phyloP scores from a whole-genome alignment of 2,329 filamentous ascomycete species.

The Calonectria leucothoes region DNA sequence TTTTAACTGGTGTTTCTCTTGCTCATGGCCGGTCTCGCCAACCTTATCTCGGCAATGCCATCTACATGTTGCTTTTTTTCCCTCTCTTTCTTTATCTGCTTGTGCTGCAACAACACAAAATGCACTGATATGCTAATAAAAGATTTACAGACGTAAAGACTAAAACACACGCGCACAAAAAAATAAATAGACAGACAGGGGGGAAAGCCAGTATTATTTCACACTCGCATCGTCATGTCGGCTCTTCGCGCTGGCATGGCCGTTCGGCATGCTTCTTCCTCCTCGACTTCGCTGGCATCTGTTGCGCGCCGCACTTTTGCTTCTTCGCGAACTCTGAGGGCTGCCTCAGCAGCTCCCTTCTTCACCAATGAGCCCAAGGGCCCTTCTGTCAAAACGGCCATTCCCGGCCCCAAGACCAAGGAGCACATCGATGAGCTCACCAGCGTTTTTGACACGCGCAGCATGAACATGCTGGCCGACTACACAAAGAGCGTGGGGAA shows the following conservation, averaged over 20 bases:
- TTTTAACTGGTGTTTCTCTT: not conserved
- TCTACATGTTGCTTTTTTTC: not conserved
- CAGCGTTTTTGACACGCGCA: constrained; percentile 86
- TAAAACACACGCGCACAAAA: not conserved
- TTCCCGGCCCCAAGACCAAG: constrained; percentile 82
- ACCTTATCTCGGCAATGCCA: not conserved
- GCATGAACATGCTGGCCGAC: constrained; percentile 84
- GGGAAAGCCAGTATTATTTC: not conserved
- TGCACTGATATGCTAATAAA: not conserved
- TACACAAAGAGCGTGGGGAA: constrained; percentile 82
- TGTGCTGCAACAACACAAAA: not conserved
- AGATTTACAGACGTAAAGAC: not conserved
- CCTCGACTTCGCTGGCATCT: constrained; percentile 27
- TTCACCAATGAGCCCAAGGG: constrained; percentile 62
- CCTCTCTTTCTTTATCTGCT: not conserved
- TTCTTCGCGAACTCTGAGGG: constrained; percentile 35
- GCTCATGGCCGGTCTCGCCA: not conserved
- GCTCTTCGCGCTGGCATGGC: constrained; percentile 44
- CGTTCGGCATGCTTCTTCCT: constrained; percentile 32
- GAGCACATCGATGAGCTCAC: constrained; percentile 77
- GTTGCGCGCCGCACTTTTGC: constrained; percentile 38
- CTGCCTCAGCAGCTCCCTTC: constrained; percentile 53
- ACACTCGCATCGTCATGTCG: constrained; percentile 38
- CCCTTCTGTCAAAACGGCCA: constrained; percentile 67
- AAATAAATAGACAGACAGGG: not conserved